Evolutionary conservation across 371 early-diverging fungal species (phyloP), one percentile per base, ranked within the genome.

Genomic region (Mortierella sp.): DNA sequence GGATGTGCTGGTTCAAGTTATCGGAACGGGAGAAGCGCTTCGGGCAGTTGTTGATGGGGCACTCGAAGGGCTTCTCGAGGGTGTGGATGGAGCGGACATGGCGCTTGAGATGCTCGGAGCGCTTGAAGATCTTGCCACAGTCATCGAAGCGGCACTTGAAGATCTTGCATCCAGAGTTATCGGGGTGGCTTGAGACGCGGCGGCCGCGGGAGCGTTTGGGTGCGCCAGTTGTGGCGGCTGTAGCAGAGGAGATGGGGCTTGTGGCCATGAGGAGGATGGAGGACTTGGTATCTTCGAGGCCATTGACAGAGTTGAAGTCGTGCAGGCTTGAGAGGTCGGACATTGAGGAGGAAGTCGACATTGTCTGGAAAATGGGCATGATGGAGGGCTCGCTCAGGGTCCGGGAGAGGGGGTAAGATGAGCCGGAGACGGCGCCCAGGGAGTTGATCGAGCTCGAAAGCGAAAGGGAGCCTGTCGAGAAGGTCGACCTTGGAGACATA

Each of bases 21-120:
- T 97, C 97, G 46, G 94, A 93, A 70, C 98, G 91, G 16, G 96
- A 93, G 88, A 98, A 98, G 0, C 92, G 84, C 82, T 96, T 96
- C 46, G 90, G 90, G 86, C 98, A 98, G 72, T 93, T 93, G 54
- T 90, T 91, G 70, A 91, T 91, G 41, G 92, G 92, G 77, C 94
- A 94, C 79, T 88, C 90, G 81, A 91, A 94, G 18, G 94, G 93
- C 71, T 91, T 90, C 70, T 91, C 91, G 46, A 88, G 81, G 5
- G 93, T 91, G 75, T 92, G 93, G 79, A 92, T 91, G 27, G 91
- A 92, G n/a, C 94, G 90, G 51, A 92, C 88, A 84, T 96, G 97
- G 29, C 98, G 88, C 82, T 95, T 95, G 68, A 97, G 88, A 87
- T 97, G 96, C 84, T 97, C 97, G 71, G 91, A 93, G 41, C 97